Evolutionary conservation across 2,329 filamentous ascomycete genomes (phyloP).

Genomic region (Penicillium italicum): DNA sequence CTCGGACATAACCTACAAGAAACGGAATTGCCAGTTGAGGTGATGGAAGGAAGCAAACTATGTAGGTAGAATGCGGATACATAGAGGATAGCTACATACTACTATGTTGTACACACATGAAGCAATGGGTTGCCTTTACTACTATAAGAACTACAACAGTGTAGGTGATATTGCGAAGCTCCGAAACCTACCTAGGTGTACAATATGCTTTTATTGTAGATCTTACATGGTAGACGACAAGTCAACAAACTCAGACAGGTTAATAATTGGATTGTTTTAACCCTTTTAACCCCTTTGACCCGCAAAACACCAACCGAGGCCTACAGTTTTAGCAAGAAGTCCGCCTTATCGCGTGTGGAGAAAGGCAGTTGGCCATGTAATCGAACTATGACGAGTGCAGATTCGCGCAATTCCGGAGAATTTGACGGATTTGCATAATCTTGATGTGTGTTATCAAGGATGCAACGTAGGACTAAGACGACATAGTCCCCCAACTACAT

Average conservation of each 20-base stretch:
- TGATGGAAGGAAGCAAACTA: too few species aligned
- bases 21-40: not conserved
- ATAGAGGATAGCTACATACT: not conserved
- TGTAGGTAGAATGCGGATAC: not conserved
- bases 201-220: too few species aligned
- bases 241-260: too few species aligned
- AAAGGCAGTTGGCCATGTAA: not conserved
- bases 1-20: not conserved
- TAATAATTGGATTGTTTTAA: too few species aligned
- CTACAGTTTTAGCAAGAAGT: too few species aligned
- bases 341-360: constrained; percentile 3
- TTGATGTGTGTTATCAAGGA: not conserved
- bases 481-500: not conserved
- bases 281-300: too few species aligned
- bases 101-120: not conserved
- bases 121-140: not conserved
- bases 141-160: too few species aligned
- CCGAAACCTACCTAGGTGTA: not conserved
- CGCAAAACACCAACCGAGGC: too few species aligned
- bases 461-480: not conserved
- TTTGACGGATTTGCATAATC: not conserved
- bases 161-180: not conserved
- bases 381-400: not conserved
- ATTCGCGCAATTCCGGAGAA: not conserved
- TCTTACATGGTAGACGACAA: too few species aligned